A percentile compares a stretch with the other conserved stretches of the same genome.
phyloP scores from a whole-genome alignment of 2,329 filamentous ascomycete species.

The Colletotrichum falcatum region DNA sequence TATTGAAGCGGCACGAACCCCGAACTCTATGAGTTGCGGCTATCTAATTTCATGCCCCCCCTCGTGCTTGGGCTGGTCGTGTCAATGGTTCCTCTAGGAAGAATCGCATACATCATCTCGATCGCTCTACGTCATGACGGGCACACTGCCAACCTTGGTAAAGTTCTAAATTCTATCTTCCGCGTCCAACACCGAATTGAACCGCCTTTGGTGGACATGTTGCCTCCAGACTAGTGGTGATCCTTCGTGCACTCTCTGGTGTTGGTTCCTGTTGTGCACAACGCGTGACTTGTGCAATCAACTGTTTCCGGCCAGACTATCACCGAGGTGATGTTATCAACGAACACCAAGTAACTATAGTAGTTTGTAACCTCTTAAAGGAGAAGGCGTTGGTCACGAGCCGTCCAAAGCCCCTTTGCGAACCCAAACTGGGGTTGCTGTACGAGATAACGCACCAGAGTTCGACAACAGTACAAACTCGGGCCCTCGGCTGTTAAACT shows the following conservation, averaged over 20 bases:
- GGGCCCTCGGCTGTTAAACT: neutral
- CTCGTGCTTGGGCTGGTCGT: no score
- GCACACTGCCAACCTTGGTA: neutral
- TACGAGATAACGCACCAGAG: neutral
- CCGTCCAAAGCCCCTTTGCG: neutral
- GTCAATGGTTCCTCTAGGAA: no score
- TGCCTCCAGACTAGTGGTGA: no score
- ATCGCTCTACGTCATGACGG: neutral
- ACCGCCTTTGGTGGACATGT: neutral
- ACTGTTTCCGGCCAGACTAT: neutral
- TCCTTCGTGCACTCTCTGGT: neutral
- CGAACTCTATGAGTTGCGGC: constrained; percentile 10
- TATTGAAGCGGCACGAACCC: constrained; percentile 12
- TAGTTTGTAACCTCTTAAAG: no score
- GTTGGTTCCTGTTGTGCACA: neutral
- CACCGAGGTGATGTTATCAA: no score
- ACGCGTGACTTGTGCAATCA: neutral
- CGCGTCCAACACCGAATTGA: neutral
- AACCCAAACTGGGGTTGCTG: neutral
- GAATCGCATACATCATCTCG: neutral
- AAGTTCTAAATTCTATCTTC: neutral
- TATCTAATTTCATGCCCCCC: neutral
- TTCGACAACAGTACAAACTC: neutral
- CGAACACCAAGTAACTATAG: no score
- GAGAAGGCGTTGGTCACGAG: neutral